Conservation (phyloP, 2,329 filamentous ascomycete species). For the Emergomyces pasteurianus region DNA sequence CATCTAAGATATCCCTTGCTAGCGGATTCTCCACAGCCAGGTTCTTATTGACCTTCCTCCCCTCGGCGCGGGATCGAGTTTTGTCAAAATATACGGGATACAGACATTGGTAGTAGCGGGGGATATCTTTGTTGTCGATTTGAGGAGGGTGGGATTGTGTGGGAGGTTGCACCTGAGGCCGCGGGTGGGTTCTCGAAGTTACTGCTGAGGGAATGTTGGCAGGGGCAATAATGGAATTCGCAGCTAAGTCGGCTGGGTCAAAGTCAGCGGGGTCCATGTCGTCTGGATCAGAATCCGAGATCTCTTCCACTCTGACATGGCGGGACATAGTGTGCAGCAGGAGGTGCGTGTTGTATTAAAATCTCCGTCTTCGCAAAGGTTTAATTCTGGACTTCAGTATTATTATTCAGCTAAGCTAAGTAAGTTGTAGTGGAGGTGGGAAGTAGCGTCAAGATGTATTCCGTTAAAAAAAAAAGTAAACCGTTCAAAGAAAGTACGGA, state of each 20-base stretch:
- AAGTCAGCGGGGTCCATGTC: conserved; percentile 68
- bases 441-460: background rate
- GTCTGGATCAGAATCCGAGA: conserved; percentile 81
- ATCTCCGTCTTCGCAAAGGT: background rate
- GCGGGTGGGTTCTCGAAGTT: conserved; percentile 16
- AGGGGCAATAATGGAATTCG: conserved; percentile 27
- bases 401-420: background rate
- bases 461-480: too few species aligned
- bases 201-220: conserved; percentile 20
- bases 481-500: too few species aligned
- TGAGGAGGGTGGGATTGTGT: conserved; percentile 36
- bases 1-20: conserved; percentile 77
- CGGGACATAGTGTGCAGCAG: conserved; percentile 50
- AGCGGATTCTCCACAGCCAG: conserved; percentile 75
- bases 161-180: conserved; percentile 14
- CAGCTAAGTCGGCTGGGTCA: conserved; percentile 32
- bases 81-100: conserved; percentile 95
- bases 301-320: conserved; percentile 79
- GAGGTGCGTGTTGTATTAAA: background rate
- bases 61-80: conserved; percentile 53
- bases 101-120: conserved; percentile 73
- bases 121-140: conserved; percentile 38
- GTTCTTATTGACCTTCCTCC: conserved; percentile 60
- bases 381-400: background rate
- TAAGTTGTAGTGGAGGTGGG: background rate